Conservation (phyloP, 176 grass and related monocot species). For the Avena sativa region DNA sequence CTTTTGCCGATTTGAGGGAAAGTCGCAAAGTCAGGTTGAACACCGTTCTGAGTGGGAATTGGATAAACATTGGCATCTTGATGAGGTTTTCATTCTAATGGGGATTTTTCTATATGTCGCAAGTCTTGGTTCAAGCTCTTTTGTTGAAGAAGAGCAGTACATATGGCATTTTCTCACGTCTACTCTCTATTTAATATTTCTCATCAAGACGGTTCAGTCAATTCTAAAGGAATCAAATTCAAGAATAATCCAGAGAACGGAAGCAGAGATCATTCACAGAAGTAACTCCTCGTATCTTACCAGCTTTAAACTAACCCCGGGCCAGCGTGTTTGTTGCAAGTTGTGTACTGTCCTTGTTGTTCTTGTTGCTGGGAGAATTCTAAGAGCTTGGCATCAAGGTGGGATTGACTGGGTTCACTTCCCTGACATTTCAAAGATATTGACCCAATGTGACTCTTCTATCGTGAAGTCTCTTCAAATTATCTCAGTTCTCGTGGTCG, state of each 20-base stretch:
- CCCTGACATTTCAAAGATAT: conserved; percentile 87
- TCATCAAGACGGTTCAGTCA: conserved; percentile 58
- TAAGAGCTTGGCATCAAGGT: conserved; percentile 98
- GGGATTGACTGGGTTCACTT: conserved; percentile 94
- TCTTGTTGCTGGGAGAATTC: conserved; percentile 81
- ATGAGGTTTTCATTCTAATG: conserved; percentile 79
- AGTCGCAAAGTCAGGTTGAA: conserved; percentile 33
- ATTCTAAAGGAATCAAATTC: conserved; percentile 55
- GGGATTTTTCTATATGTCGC: conserved; percentile 63
- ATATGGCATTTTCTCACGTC: conserved; percentile 92
- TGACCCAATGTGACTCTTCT: conserved; percentile 61
- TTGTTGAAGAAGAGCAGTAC: conserved; percentile 99
- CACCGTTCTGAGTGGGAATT: conserved; percentile 24
- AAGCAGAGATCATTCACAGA: conserved; percentile 20
- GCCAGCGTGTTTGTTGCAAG: conserved; percentile 34
- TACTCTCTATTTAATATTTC: conserved; percentile 86
- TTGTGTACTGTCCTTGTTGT: conserved; percentile 61
- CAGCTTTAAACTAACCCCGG: conserved; percentile 34
- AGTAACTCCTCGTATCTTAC: conserved; percentile 31
- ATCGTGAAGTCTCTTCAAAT: conserved; percentile 73
- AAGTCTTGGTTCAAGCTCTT: conserved; percentile 86
- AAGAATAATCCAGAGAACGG: conserved; percentile 24
- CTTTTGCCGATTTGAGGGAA: conserved; percentile 50
- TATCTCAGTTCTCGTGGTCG: conserved; percentile 56
- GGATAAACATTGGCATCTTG: conserved; percentile 50